These are phyloP conservation scores for Gossypium sturtianum DNA, from an alignment of 345 rosid species.

Conservation along the genomic window DNA sequence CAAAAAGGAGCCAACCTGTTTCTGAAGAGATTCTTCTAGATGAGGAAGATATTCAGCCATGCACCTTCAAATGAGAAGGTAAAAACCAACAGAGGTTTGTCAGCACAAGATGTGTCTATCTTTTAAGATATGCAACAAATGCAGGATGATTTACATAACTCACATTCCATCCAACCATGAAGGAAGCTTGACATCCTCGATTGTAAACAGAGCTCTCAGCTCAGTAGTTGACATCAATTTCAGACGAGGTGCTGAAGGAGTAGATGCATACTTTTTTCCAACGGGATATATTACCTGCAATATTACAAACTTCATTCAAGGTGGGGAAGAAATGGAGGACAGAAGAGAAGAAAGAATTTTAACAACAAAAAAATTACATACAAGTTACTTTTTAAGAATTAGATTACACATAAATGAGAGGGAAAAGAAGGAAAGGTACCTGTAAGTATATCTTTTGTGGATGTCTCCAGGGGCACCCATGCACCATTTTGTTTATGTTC, in stretches of 20 bases:
- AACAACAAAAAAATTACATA: neutral
- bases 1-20: constrained; percentile 51
- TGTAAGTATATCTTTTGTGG: constrained; percentile 84
- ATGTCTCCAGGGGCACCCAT: constrained; percentile 84
- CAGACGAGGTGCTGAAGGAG: constrained; percentile 78
- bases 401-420: neutral
- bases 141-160: constrained; percentile 23
- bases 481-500: constrained; percentile 76
- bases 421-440: constrained; percentile 41
- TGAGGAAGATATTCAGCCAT: constrained; percentile 99
- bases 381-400: constrained; percentile 4
- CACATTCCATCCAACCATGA: constrained; percentile 92
- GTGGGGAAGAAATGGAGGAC: neutral
- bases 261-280: constrained; percentile 57
- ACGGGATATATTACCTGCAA: constrained; percentile 81
- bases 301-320: constrained; percentile 12
- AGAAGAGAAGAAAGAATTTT: neutral
- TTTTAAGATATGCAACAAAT: neutral
- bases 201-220: constrained; percentile 55
- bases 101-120: constrained; percentile 14
- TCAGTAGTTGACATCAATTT: constrained; percentile 66
- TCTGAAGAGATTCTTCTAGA: constrained; percentile 77
- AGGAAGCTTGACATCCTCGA: constrained; percentile 87
- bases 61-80: constrained; percentile 55
- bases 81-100: constrained; percentile 7